A percentile compares a stretch with the other conserved stretches of the same genome.
Conservation (phyloP, 352 stramenopile genomes). For the Phytophthora sp. region DNA sequence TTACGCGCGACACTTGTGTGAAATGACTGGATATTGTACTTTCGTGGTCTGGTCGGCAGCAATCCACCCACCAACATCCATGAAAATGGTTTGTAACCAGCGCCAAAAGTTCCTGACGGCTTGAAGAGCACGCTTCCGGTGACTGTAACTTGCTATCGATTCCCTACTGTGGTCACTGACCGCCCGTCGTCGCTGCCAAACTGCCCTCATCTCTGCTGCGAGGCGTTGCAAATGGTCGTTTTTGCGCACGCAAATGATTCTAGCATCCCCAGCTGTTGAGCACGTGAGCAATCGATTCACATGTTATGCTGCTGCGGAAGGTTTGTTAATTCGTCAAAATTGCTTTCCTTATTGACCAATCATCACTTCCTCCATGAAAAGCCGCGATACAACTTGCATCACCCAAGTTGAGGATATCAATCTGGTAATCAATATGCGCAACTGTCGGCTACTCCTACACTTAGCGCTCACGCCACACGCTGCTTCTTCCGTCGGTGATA, state of each 20-base stretch:
- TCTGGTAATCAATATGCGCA: constrained; percentile 2
- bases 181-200: too few species aligned
- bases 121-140: background rate
- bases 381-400: constrained; percentile 14
- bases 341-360: constrained; percentile 11
- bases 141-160: too few species aligned
- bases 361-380: constrained; percentile 4
- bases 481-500: background rate
- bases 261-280: too few species aligned
- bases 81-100: constrained; percentile 1
- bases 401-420: background rate
- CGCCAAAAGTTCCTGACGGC: background rate
- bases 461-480: background rate
- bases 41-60: background rate
- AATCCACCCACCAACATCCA: constrained; percentile 22
- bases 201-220: too few species aligned
- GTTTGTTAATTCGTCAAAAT: constrained; percentile 24
- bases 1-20: constrained; percentile 10
- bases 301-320: too few species aligned
- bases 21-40: constrained; percentile 2
- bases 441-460: constrained; percentile 16
- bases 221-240: too few species aligned
- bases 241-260: too few species aligned
- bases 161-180: background rate
- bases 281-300: too few species aligned